A percentile compares a stretch with the other conserved stretches of the same genome.
phyloP scores from a whole-genome alignment of 305 asterid genomes.

The Plantago coronopus region DNA sequence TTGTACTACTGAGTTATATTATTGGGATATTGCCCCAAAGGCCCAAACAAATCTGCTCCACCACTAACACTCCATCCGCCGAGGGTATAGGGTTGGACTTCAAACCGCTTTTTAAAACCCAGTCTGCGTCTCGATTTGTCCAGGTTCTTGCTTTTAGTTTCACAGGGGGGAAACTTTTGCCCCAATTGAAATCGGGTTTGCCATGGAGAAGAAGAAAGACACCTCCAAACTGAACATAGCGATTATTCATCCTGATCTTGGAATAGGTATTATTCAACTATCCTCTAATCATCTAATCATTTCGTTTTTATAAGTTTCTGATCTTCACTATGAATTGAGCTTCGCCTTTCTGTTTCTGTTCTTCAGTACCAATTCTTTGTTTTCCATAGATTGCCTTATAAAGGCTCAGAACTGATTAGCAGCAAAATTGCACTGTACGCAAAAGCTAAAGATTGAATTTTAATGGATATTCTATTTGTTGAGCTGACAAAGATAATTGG shows the following conservation, averaged over 20 bases:
- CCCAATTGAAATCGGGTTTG: not conserved
- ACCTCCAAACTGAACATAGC: conserved; percentile 61
- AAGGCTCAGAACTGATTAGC: not conserved
- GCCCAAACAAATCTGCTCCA: too few relatives aligned
- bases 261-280: conserved; percentile 49
- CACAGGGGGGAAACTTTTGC: not conserved
- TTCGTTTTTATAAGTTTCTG: not conserved
- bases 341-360: too few relatives aligned
- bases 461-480: not conserved
- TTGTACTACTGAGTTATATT: too few relatives aligned
- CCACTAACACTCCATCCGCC: too few relatives aligned
- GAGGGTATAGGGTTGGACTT: too few relatives aligned
- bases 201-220: conserved; percentile 44
- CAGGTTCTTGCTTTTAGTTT: too few relatives aligned
- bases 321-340: not conserved
- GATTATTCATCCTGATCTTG: conserved; percentile 89
- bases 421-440: not conserved
- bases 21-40: too few relatives aligned
- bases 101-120: too few relatives aligned
- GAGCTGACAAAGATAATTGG: not conserved
- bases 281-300: not conserved
- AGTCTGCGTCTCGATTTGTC: too few relatives aligned
- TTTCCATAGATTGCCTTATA: not conserved
- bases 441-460: not conserved
- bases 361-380: too few relatives aligned